Evolutionary conservation across 139 green algal genomes (phyloP), one percentile per base, ranked within the genome.

Genomic region (Raphidocelis subcapitata): DNA sequence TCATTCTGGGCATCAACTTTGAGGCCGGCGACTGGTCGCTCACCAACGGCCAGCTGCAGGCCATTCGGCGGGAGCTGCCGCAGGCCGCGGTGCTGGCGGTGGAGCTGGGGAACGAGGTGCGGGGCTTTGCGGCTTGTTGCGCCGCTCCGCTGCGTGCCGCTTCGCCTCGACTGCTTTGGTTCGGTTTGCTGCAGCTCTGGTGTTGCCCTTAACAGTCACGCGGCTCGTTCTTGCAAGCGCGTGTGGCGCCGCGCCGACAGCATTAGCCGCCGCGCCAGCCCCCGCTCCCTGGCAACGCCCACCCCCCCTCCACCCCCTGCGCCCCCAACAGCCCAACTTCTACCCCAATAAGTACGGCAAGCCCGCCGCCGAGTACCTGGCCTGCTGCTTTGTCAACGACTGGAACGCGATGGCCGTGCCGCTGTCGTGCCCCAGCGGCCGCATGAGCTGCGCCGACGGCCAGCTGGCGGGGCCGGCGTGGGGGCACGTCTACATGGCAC

Each of bases 41-140:
- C 14, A 62, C 72, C 1, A 46, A 37, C 26, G 15, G n/a, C 8
- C 62, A 72, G 51, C 67, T 72, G 62, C 31, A 72, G 0, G 31
- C 52, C 5, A 51, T 61, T 24, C 33, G 52, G 5, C 21, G 24
- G 2, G 47, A 67, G 33, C 32, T 78, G 10, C 72, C 72, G 1
- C 12, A 20, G 18, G 35, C 72, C 29, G 23, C 72, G 3, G 65
- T 78, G 21, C 14, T 67, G 63, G 41, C 51, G 1, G 61, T 78
- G 59, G 72, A 78, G 36, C 3, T 78, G 14, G 72, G 72, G n/a
- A 78, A 78, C 41, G 72, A 78, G 72, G 62, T 72, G 36, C 10
- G 65, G 21, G 10, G 37, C 26, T 18, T 23, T n/a, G 60, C 60
- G 8, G 41, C n/a, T n/a, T n/a, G n/a, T n/a, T n/a, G n/a, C n/a